Evolutionary conservation across 306 rosid genomes (phyloP).

Genomic region (Arachis hypogaea): DNA sequence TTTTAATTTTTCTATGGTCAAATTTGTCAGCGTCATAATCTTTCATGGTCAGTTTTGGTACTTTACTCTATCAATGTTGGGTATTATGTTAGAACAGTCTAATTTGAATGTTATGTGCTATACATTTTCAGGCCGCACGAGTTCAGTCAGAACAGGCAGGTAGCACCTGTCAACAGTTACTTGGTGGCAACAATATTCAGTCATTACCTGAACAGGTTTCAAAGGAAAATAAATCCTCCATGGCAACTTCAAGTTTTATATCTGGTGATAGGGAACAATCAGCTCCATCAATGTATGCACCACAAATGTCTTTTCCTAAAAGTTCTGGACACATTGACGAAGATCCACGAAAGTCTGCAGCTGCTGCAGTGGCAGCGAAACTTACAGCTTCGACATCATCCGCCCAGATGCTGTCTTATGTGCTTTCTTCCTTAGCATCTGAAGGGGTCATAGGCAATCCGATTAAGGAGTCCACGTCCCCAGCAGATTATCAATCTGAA

Average conservation of each 20-base stretch:
- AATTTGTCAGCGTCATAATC: too few species aligned
- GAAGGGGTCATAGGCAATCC: constrained; percentile 86
- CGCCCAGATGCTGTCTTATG: constrained; percentile 90
- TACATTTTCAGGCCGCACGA: constrained; percentile 72
- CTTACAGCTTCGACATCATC: constrained; percentile 95
- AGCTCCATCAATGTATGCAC: constrained; percentile 77
- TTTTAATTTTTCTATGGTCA: too few species aligned
- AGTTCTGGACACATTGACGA: constrained; percentile 65
- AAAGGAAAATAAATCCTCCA: constrained; percentile 69
- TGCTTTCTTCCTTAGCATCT: constrained; percentile 91
- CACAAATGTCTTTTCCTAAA: constrained; percentile 54
- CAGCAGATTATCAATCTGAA: constrained; percentile 69
- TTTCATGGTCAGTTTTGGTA: too few species aligned
- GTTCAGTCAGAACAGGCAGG: constrained; percentile 69
- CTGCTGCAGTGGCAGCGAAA: constrained; percentile 98
- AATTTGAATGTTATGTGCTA: constrained; percentile 20
- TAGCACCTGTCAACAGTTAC: constrained; percentile 59
- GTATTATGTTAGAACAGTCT: constrained; percentile 1
- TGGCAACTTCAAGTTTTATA: constrained; percentile 56
- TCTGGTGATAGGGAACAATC: constrained; percentile 73
- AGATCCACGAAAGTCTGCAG: constrained; percentile 91
- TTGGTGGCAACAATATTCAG: constrained; percentile 53
- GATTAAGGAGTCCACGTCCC: constrained; percentile 61
- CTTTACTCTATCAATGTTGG: neutral
- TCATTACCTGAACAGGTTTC: constrained; percentile 59